A percentile compares a stretch with the other conserved stretches of the same genome.
Evolutionary conservation across 768 basidiomycete genomes (phyloP).

Genomic region (Boletus reticuloceps): DNA sequence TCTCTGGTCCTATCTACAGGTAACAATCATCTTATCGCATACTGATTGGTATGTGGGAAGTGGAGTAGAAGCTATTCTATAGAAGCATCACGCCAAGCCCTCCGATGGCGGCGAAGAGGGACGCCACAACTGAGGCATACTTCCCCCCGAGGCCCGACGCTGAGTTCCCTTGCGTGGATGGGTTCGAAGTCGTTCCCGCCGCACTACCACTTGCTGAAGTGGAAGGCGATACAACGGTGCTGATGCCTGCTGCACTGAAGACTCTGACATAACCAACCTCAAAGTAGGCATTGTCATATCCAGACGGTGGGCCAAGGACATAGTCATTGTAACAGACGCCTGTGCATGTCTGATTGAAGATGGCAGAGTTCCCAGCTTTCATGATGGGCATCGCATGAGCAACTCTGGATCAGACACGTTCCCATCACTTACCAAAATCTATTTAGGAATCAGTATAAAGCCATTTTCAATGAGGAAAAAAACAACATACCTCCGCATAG

Average conservation of each 20-base stretch:
- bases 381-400: conserved; percentile 26
- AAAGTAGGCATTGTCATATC: conserved; percentile 68
- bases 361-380: conserved; percentile 45
- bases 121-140: conserved; percentile 5
- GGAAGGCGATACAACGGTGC: conserved; percentile 24
- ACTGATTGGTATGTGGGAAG: not conserved
- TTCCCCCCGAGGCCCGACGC: not conserved
- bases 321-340: conserved; percentile 71
- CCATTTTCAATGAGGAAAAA: conserved; percentile 12
- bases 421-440: conserved; percentile 33
- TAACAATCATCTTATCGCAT: not conserved
- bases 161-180: conserved; percentile 3
- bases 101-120: conserved; percentile 9
- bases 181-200: conserved; percentile 8
- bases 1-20: not conserved
- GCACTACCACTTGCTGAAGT: conserved; percentile 15
- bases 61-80: not conserved
- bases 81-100: conserved; percentile 16
- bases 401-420: not conserved
- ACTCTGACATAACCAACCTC: conserved; percentile 63
- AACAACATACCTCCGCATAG: conserved; percentile 54
- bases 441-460: conserved; percentile 9
- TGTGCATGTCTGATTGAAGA: conserved; percentile 60
- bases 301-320: conserved; percentile 59
- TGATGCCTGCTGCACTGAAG: conserved; percentile 37